Base-by-base conservation (phyloP, 495 filamentous ascomycete genomes). In the Xylaria nigripes region DNA sequence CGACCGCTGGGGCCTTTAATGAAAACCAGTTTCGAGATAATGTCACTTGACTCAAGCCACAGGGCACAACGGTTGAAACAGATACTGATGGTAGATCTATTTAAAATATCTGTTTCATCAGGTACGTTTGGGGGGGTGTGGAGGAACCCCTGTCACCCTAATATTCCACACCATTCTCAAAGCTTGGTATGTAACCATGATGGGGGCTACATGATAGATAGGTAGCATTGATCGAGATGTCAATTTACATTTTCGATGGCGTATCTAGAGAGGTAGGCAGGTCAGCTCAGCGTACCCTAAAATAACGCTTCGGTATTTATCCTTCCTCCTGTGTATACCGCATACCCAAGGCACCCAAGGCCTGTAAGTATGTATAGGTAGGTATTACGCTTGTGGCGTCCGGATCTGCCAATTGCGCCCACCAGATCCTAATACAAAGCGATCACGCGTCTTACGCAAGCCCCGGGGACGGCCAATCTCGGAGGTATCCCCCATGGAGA, bases 371-470 rank as follows among this genome's bases (percentile, higher is more conserved):
- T n/a, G n/a, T n/a, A n/a, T n/a, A n/a, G n/a, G n/a, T n/a, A n/a
- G n/a, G n/a, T 23, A 27, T 47, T 40, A 54, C 51, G 42, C 30
- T 27, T 54, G 51, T 54, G 51, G 51, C 51, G 51, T n/a, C 29
- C 36, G 24, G 51, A 45, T 47, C 51, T 48, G 32, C 51, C 44
- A 40, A 48, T 54, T 48, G 8, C 21, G 15, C 6, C 16, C 36
- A 43, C 22, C 40, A 42, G n/a, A 23, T 12, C 10, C 22, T 42
- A 18, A 16, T 25, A 45, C 23, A 25, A 47, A 48, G 30, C 29
- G 51, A 54, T 54, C 51, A 54, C 51, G 44, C 51, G 32, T 48
- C 32, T 48, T 47, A 27, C 40, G 6, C 21, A 48, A 25, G 15
- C 21, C 47, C 27, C 29, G 51, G 51, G 51, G 51, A 16, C 24